Evolutionary conservation across 495 filamentous ascomycete genomes (phyloP), one percentile per base, ranked within the genome.

Genomic region (Hypoxylon fuscum): DNA sequence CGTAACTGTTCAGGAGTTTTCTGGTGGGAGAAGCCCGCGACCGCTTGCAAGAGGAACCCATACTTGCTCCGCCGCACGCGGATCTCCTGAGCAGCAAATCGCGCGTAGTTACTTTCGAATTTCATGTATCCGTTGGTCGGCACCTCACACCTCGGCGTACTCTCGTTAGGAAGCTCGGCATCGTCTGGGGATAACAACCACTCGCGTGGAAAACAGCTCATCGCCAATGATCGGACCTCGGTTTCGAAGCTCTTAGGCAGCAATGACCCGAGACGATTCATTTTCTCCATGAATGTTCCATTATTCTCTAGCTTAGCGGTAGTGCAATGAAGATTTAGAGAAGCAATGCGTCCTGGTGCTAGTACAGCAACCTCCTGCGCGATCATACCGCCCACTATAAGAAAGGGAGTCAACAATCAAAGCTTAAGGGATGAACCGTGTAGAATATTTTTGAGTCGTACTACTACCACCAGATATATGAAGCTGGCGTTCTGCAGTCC

Each of bases 331-430:
- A 92, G 78, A 11, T 81, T 83, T 20, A 92, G 71, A 23, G 82
- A 86, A 10, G 78, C 79, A 34, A 91, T 79, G n/a, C 86, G 77
- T 0, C 79, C 68, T 1, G 88, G 88, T 25, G 83, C 81, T 9
- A 85, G 71, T 31, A 83, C 74, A 6, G 79, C 86, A 60, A 87
- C 57, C 73, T 92, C 88, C 71, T 91, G 89, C 4, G 85, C 83
- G 59, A 92, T 91, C 89, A 91, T 91, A 49, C 89, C 89, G 40
- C 89, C 89, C 87, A 92, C 59, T 61, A 14, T 0, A n/a, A n/a
- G n/a, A n/a, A n/a, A n/a, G n/a, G 25, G 18, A 42, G 15, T 22
- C 10, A 42, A 14, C 40, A 23, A 40, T 5, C 3, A 17, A 1
- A 8, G 6, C 1, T 11, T 6, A 4, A 10, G n/a, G 35, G 14